Evolutionary conservation across 2,329 filamentous ascomycete genomes (phyloP), one percentile per base, ranked within the genome.

Genomic region (Clarireedia hainanense): DNA sequence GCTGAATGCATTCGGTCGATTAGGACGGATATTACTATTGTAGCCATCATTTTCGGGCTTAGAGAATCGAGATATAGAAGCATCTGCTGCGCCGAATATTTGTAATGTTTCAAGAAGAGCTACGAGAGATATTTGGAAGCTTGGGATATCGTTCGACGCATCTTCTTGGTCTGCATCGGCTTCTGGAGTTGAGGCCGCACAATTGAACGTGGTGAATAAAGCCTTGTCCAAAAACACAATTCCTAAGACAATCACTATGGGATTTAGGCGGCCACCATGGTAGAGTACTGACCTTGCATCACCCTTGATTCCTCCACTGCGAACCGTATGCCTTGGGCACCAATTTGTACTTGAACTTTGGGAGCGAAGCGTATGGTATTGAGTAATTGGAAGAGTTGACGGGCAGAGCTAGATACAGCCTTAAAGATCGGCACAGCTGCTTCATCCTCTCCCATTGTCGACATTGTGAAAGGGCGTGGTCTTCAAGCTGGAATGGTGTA

Each of bases 41-140:
- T 83, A 84, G 1, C 76, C 74, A 60, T 85, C 82, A 57, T 78
- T 73, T 12, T 85, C 82, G 6, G 78, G 74, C 64, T 79, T 84
- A 50, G 79, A 75, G 49, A 79, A 74, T 60, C 80, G 79, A 42
- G 75, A 76, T 63, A 55, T 62, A 5, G 81, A 75, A 14, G 83
- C 77, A 61, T 89, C 87, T 47, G 91, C 81, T n/a, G 91, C 84
- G 50, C 90, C 90, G 67, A 99, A 95, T 50, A 99, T 97, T 67
- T 96, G 92, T 6, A 99, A 79, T 0, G 92, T 95, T 73, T 97
- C 94, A 52, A 99, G 81, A 3, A 99, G 80, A 17, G 92, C 89
- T 4, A 86, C 79, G 7, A 99, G 80, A 2, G 91, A 94, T 61
- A 97, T 86, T 68, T 95, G 86, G 68, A 99, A 99, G 51, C 80